phyloP scores from a whole-genome alignment of 345 rosid species.

The Fremontodendron californicum region DNA sequence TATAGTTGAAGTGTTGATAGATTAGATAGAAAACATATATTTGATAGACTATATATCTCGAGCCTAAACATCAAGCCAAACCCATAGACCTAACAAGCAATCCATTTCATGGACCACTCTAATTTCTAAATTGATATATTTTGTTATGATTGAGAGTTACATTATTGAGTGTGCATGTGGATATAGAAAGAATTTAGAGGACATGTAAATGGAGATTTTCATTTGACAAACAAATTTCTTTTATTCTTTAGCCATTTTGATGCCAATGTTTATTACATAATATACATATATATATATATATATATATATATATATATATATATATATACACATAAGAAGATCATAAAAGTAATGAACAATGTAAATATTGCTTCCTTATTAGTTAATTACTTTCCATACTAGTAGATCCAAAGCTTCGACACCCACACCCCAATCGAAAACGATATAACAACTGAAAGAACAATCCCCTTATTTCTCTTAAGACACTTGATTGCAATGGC shows the following conservation, averaged over 20 bases:
- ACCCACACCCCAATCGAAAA: constrained; percentile 36
- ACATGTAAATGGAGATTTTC: neutral
- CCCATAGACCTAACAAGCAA: no score
- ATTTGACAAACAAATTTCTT: no score
- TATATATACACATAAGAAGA: neutral
- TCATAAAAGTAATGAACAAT: neutral
- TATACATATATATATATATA: no score
- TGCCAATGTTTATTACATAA: no score
- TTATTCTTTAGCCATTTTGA: neutral
- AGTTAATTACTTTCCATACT: neutral
- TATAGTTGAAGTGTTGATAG: no score
- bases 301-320: neutral
- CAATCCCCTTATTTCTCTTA: constrained; percentile 22
- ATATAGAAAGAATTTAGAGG: neutral
- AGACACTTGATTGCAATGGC: constrained; percentile 21
- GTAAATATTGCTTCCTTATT: neutral
- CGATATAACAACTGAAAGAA: constrained; percentile 31
- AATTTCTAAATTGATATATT: no score
- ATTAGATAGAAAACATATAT: no score
- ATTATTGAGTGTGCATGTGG: neutral
- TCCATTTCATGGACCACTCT: no score
- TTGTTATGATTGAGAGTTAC: neutral
- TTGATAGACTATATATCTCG: no score
- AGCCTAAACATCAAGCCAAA: no score
- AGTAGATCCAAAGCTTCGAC: neutral